These are phyloP conservation scores for Dittrichia graveolens DNA, from an alignment of 129 eudicot species.

Conservation along the genomic window DNA sequence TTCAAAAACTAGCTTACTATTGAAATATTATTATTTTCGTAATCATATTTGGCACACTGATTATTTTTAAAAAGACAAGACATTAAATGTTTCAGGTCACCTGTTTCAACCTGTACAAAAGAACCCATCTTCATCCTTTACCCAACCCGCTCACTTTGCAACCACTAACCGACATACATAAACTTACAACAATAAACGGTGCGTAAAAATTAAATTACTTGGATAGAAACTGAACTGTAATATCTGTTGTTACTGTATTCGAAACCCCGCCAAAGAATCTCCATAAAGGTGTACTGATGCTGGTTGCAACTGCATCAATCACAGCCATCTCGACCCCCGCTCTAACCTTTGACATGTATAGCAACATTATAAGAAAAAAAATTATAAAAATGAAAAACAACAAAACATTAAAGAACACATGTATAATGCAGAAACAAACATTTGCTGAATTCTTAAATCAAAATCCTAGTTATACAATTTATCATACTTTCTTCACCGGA, in stretches of 20 bases:
- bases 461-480: too few species aligned
- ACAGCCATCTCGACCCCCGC: slow-evolving; percentile 97
- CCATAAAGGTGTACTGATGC: slow-evolving; percentile 89
- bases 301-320: slow-evolving; percentile 91
- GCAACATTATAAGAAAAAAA: slow-evolving; percentile 31
- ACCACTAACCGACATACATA: background rate
- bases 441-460: background rate
- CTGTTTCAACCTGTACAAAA: background rate
- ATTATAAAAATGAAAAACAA: background rate
- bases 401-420: background rate
- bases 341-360: slow-evolving; percentile 61
- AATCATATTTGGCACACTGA: background rate
- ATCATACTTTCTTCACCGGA: too few species aligned
- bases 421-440: background rate
- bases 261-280: slow-evolving; percentile 91
- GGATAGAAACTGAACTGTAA: slow-evolving; percentile 63
- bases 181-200: background rate
- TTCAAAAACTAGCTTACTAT: background rate
- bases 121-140: background rate
- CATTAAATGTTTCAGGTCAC: background rate
- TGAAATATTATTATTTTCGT: background rate
- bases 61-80: background rate
- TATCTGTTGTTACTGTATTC: slow-evolving; percentile 77
- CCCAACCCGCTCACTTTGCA: background rate
- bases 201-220: slow-evolving; percentile 17